Base-by-base conservation (phyloP, 2,329 filamentous ascomycete species). In the Triangularia verruculosa region DNA sequence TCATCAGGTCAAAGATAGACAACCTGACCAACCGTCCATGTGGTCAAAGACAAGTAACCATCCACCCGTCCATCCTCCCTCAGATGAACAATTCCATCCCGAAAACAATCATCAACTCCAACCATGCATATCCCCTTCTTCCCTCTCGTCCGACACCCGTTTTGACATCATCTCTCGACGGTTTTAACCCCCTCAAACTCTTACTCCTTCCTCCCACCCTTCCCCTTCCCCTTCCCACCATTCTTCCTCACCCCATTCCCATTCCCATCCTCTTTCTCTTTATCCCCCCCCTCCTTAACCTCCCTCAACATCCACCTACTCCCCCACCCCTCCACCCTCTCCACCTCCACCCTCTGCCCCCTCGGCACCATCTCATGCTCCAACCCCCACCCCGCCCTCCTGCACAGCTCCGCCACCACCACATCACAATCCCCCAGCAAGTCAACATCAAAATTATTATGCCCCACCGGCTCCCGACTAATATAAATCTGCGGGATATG, bases 391-490 rank as follows among this genome's bases (percentile, higher is more conserved):
- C 89, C 90, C 1, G 91, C 88, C 12, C 91, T 86, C 53, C 88
- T 85, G 73, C 91, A 94, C 59, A 99, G 83, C 78, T 98, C 94
- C 0, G 89, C 85, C 13, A 98, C 90, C 8, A 98, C 88, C 47
- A 93, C 85, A 73, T 99, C 95, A 77, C 94, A 97, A 74, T 97
- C 92, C 34, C 95, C 95, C n/a, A 98, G 82, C 61, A 99, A 83
- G 74, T 97, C 93, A 69, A 99, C 92, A 76, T 99, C 95, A 71
- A 99, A 98, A 74, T 96, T 92, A 74, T 96, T 91, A 76, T 98
- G 94, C 34, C 82, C 83, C 61, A 97, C 91, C 2, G 92, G 89
- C 79, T 91, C 90, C 69, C 91, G 87, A 17, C 90, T 93, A 70
- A 97, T 92, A 77, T 95, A 96, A 67, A 97, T 91, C 77, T 97